Evolutionary conservation across 164 flowering plant species (phyloP).

Genomic region (Amborella trichopoda): DNA sequence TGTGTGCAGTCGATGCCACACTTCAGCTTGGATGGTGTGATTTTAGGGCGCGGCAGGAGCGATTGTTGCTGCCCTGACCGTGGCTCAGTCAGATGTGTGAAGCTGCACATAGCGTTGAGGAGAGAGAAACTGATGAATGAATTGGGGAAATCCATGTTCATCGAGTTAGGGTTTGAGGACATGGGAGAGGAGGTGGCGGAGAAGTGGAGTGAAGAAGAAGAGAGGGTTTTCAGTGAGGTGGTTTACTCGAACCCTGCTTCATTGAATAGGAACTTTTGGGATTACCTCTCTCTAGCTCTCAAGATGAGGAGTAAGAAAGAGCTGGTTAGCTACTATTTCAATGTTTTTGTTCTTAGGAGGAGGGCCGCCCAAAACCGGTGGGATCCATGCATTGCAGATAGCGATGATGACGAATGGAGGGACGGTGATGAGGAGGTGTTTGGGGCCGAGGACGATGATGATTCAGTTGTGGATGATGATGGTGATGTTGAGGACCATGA

Average conservation of each 20-base stretch:
- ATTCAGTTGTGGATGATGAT: neutral
- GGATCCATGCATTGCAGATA: conserved; percentile 39
- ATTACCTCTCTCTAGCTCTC: conserved; percentile 23
- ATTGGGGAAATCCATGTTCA: conserved; percentile 36
- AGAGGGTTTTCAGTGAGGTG: conserved; percentile 37
- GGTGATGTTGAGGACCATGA: neutral
- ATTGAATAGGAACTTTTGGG: conserved; percentile 50
- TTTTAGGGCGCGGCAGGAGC: conserved; percentile 21
- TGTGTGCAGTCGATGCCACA: no score
- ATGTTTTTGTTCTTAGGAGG: conserved; percentile 64
- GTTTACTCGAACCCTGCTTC: conserved; percentile 48
- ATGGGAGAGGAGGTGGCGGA: conserved; percentile 63
- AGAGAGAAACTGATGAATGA: conserved; percentile 27
- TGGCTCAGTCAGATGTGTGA: conserved; percentile 56
- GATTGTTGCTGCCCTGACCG: conserved; percentile 46
- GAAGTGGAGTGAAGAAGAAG: conserved; percentile 62
- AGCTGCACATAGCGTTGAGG: conserved; percentile 49
- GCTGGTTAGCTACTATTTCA: conserved; percentile 68
- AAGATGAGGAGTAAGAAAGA: conserved; percentile 41
- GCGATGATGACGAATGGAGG: conserved; percentile 56
- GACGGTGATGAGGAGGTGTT: conserved; percentile 23
- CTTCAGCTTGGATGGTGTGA: no score
- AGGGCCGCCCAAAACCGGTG: conserved; percentile 61
- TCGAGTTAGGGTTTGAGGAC: conserved; percentile 42
- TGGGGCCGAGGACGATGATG: conserved; percentile 28